Evolutionary conservation across 2,329 filamentous ascomycete genomes (phyloP).

Genomic region (Diaporthe amygdali): DNA sequence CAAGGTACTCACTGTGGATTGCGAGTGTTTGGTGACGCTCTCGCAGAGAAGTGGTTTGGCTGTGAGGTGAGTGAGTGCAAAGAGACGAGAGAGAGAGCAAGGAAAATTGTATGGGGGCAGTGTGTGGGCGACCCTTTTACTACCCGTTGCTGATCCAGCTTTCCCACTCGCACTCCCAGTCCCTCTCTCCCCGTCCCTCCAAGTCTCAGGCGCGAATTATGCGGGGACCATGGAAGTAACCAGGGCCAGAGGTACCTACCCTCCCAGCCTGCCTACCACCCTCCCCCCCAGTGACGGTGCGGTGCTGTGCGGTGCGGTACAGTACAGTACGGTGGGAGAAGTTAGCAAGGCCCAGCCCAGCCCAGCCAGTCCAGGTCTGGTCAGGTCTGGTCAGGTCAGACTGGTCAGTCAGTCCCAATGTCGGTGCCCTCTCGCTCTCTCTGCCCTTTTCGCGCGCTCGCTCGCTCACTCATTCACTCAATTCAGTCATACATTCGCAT

Average conservation of each 20-base stretch:
- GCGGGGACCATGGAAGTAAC: constrained; percentile 7
- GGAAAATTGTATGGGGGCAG: constrained; percentile 17
- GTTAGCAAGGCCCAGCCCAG: background rate
- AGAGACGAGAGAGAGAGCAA: constrained; percentile 19
- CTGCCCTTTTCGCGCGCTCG: background rate
- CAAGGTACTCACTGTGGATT: constrained; percentile 24
- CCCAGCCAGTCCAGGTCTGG: background rate
- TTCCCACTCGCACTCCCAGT: constrained; percentile 8
- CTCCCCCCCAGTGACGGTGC: constrained; percentile 10
- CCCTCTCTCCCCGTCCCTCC: constrained; percentile 13
- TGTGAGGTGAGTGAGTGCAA: constrained; percentile 18
- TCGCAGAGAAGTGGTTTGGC: constrained; percentile 21
- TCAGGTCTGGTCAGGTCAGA: background rate
- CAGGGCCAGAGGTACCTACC: constrained; percentile 14
- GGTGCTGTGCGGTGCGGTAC: constrained; percentile 3
- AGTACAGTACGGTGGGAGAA: background rate
- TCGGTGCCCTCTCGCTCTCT: background rate
- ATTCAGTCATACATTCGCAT: background rate
- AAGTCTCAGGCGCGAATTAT: constrained; percentile 16
- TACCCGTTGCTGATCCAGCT: constrained; percentile 18
- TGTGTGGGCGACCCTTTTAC: constrained; percentile 22
- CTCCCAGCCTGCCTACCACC: constrained; percentile 4
- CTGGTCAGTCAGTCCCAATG: background rate
- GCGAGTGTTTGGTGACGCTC: constrained; percentile 20
- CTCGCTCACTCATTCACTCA: background rate